Evolutionary conservation across 2,329 filamentous ascomycete genomes (phyloP).

Genomic region (Stromatinia cepivora): DNA sequence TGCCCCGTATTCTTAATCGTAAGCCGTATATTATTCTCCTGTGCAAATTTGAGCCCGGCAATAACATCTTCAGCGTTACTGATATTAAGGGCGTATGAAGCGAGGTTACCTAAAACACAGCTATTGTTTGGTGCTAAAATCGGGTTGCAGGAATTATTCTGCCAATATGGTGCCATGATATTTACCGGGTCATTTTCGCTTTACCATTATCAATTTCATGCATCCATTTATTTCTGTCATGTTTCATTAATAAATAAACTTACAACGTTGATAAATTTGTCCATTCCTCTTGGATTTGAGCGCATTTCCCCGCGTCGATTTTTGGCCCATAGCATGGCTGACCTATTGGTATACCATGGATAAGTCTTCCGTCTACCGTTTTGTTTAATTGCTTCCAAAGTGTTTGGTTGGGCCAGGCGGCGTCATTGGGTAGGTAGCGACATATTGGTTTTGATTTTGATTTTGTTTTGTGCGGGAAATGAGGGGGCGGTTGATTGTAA

Average conservation of each 20-base stretch:
- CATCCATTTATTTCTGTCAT: background rate
- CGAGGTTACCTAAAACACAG: conserved; percentile 24
- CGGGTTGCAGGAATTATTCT: conserved; percentile 3
- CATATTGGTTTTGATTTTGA: background rate
- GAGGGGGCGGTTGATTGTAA: too few species aligned
- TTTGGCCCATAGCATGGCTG: background rate
- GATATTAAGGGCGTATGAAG: conserved; percentile 23
- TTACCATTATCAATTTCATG: background rate
- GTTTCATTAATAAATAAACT: background rate
- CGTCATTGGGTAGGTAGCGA: conserved; percentile 23
- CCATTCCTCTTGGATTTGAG: background rate
- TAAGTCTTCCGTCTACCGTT: conserved; percentile 26
- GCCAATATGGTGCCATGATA: conserved; percentile 4
- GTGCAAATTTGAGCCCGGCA: conserved; percentile 42
- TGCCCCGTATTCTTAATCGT: conserved; percentile 48
- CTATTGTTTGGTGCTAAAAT: background rate
- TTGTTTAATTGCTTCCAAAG: conserved; percentile 26
- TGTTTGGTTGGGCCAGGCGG: conserved; percentile 23
- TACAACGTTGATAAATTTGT: background rate
- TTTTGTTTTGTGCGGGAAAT: too few species aligned
- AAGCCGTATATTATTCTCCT: conserved; percentile 37
- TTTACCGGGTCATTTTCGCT: background rate
- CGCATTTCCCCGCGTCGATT: background rate
- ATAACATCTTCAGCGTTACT: conserved; percentile 23
- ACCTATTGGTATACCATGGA: conserved; percentile 22